Conservation (phyloP, 306 rosid genomes). For the Corylus avellana region DNA sequence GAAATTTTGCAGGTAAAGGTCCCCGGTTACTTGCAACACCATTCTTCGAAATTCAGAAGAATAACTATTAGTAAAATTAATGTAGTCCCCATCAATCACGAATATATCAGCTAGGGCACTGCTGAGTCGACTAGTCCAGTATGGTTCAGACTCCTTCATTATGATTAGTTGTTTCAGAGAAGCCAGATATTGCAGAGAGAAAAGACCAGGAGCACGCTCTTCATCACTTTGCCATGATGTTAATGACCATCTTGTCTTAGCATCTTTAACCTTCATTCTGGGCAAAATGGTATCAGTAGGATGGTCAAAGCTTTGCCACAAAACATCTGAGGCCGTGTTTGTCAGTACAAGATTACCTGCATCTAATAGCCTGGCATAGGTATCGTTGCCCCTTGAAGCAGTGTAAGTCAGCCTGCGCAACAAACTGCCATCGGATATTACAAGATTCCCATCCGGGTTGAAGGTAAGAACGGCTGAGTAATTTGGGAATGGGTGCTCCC, state of each 20-base stretch:
- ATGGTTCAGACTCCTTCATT: neutral
- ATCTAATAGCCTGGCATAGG: neutral
- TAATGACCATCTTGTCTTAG: neutral
- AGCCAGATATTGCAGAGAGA: neutral
- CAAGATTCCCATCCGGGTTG: neutral
- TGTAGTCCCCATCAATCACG: neutral
- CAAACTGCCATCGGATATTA: neutral
- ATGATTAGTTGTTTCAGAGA: neutral
- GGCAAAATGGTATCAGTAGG: neutral
- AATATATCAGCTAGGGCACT: neutral
- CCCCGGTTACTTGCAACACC: no score
- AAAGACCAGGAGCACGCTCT: neutral
- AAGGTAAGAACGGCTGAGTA: neutral
- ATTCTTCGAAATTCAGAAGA: no score
- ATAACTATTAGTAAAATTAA: neutral
- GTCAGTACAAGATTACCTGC: neutral
- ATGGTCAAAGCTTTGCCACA: slow-evolving; percentile 1
- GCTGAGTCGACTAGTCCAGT: neutral
- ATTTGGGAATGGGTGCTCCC: neutral
- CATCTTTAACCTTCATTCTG: neutral
- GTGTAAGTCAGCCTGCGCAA: neutral
- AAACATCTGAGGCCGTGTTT: neutral
- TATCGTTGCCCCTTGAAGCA: neutral
- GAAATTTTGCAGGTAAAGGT: no score
- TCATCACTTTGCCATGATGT: neutral